Evolutionary conservation across 164 flowering plant species (phyloP).

Genomic region (Vitis riparia): DNA sequence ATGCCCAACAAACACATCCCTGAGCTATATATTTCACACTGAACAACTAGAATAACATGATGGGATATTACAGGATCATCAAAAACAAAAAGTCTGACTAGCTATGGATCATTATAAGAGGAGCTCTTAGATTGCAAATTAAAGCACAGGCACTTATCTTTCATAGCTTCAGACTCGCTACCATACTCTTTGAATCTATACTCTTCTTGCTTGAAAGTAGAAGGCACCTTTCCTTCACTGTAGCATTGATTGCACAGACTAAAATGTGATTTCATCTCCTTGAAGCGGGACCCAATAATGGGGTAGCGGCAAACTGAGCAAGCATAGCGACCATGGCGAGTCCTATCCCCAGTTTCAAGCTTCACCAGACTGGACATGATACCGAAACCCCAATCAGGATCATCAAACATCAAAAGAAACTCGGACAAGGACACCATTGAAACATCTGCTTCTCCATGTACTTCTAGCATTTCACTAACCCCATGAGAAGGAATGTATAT

Average conservation of each 20-base stretch:
- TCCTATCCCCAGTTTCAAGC: slow-evolving; percentile 80
- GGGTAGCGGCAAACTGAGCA: slow-evolving; percentile 91
- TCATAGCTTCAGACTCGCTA: slow-evolving; percentile 74
- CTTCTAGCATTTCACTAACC: slow-evolving; percentile 72
- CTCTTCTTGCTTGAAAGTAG: slow-evolving; percentile 70
- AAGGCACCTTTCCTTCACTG: slow-evolving; percentile 95
- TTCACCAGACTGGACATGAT: slow-evolving; percentile 73
- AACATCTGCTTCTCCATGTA: slow-evolving; percentile 68
- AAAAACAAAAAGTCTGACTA: slow-evolving; percentile 15
- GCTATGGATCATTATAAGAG: slow-evolving; percentile 34
- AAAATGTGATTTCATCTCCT: slow-evolving; percentile 71
- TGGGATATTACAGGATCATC: slow-evolving; percentile 32
- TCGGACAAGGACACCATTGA: slow-evolving; percentile 67
- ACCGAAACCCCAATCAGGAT: slow-evolving; percentile 94
- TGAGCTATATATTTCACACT: slow-evolving; percentile 40
- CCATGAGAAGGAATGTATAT: slow-evolving; percentile 80
- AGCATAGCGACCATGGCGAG: slow-evolving; percentile 73
- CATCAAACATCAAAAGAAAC: slow-evolving; percentile 82
- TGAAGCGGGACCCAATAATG: slow-evolving; percentile 88
- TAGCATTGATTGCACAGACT: slow-evolving; percentile 88
- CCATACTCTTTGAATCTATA: slow-evolving; percentile 84
- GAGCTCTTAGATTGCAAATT: slow-evolving; percentile 48
- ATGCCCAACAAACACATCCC: slow-evolving; percentile 26
- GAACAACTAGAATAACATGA: slow-evolving; percentile 24
- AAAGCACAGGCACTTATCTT: slow-evolving; percentile 86